Conservation (phyloP, 2,329 filamentous ascomycete species). For the Periglandula ipomoeae region DNA sequence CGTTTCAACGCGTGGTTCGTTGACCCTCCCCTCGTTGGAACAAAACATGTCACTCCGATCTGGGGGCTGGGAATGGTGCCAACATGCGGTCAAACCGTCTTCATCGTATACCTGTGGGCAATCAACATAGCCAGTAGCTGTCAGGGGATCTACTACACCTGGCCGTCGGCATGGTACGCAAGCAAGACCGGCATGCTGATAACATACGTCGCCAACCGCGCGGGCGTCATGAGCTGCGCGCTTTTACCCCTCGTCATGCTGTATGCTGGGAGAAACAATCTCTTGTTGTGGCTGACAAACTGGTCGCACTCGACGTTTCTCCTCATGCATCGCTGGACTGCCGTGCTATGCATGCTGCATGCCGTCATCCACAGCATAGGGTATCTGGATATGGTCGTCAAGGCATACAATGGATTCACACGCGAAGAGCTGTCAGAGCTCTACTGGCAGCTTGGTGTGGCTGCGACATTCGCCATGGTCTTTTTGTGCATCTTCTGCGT, state of each 20-base stretch:
- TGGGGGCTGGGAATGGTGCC: slow-evolving; percentile 21
- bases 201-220: slow-evolving; percentile 26
- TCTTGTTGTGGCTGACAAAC: slow-evolving; percentile 34
- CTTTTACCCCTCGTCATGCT: slow-evolving; percentile 30
- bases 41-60: slow-evolving; percentile 14
- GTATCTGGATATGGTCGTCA: slow-evolving; percentile 18
- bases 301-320: slow-evolving; percentile 38
- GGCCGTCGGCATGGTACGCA: slow-evolving; percentile 20
- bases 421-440: not conserved
- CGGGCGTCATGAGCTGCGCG: slow-evolving; percentile 28
- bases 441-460: slow-evolving; percentile 31
- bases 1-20: slow-evolving; percentile 19
- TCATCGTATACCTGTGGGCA: slow-evolving; percentile 29
- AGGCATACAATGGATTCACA: not conserved
- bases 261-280: slow-evolving; percentile 33
- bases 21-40: slow-evolving; percentile 18
- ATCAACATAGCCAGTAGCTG: slow-evolving; percentile 25
- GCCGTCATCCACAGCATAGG: slow-evolving; percentile 32
- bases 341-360: slow-evolving; percentile 30
- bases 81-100: slow-evolving; percentile 34
- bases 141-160: slow-evolving; percentile 15
- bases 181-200: slow-evolving; percentile 16
- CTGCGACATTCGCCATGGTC: slow-evolving; percentile 23
- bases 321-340: slow-evolving; percentile 38
- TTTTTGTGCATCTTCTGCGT: slow-evolving; percentile 22